A percentile compares a stretch with the other conserved stretches of the same genome.
These are phyloP conservation scores for Dendrobium huoshanense DNA, from an alignment of 106 monocot species.

Conservation along the genomic window DNA sequence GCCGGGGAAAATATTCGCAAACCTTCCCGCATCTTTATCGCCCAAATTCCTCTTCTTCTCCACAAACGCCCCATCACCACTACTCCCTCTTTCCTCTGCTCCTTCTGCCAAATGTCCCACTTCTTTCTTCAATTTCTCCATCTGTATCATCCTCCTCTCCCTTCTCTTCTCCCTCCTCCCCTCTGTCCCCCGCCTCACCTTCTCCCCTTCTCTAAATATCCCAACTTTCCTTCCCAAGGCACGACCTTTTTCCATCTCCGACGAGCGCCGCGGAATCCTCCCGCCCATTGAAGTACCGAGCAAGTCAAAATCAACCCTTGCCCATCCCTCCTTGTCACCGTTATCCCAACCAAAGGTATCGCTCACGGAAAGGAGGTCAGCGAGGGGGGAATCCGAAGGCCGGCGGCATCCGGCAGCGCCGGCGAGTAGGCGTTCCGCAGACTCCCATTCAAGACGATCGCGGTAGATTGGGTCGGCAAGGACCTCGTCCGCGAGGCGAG, in stretches of 20 bases:
- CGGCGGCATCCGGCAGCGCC: conserved; percentile 13
- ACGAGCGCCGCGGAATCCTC: conserved; percentile 48
- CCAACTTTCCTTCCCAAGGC: neutral
- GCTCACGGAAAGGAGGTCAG: conserved; percentile 41
- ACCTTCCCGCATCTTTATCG: neutral
- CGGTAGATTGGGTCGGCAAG: conserved; percentile 61
- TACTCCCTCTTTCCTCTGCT: neutral
- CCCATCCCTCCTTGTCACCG: conserved; percentile 65
- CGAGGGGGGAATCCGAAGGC: conserved; percentile 15
- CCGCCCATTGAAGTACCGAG: conserved; percentile 76
- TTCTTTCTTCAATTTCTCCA: conserved; percentile 22
- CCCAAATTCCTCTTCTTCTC: conserved; percentile 3
- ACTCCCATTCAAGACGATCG: conserved; percentile 83
- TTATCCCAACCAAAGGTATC: conserved; percentile 73
- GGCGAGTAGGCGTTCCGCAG: conserved; percentile 40
- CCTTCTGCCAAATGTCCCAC: neutral
- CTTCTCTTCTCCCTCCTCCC: conserved; percentile 53
- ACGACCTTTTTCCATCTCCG: too few relatives aligned
- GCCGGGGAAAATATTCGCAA: conserved; percentile 47
- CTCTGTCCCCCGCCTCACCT: conserved; percentile 6
- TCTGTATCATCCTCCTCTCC: conserved; percentile 36
- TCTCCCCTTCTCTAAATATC: neutral
- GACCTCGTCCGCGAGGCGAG: conserved; percentile 62
- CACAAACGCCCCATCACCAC: neutral
- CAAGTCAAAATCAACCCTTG: conserved; percentile 38